Conservation (phyloP, 2,329 filamentous ascomycete species). For the Bisporella sp. region DNA sequence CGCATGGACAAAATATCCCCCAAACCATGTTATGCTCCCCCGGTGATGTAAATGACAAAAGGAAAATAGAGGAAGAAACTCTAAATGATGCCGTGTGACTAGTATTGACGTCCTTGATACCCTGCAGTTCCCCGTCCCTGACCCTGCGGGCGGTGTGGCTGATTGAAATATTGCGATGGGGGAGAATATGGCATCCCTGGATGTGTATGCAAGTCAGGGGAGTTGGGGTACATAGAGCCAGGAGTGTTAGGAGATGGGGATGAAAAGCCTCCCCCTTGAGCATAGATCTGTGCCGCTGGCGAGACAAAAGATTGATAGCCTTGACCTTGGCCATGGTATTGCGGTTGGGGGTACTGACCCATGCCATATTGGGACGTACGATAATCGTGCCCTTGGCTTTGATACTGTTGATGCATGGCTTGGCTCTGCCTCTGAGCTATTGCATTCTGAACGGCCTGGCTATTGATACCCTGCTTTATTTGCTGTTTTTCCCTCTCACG, state of each 20-base stretch:
- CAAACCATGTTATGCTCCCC: no score
- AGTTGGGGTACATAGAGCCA: background rate
- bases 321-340: conserved; percentile 22
- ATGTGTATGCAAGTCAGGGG: background rate
- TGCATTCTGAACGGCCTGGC: conserved; percentile 65
- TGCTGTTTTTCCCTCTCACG: conserved; percentile 72
- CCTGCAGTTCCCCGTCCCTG: background rate
- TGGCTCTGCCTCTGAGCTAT: conserved; percentile 61
- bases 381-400: conserved; percentile 2
- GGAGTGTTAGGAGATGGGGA: conserved; percentile 15
- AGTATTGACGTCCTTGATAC: background rate
- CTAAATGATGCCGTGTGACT: no score
- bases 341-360: conserved; percentile 17
- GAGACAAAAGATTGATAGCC: conserved; percentile 24
- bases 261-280: conserved; percentile 30
- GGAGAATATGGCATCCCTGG: background rate
- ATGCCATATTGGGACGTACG: conserved; percentile 14
- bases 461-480: conserved; percentile 61
- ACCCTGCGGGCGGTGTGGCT: background rate
- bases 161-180: background rate
- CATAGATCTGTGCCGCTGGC: conserved; percentile 24
- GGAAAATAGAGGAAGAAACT: no score
- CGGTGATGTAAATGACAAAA: no score
- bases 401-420: conserved; percentile 22
- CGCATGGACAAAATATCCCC: no score